Percentiles rank a stretch among this genome's conserved stretches.
Conservation (phyloP, 306 rosid species). For the Cucumis cinereus region DNA sequence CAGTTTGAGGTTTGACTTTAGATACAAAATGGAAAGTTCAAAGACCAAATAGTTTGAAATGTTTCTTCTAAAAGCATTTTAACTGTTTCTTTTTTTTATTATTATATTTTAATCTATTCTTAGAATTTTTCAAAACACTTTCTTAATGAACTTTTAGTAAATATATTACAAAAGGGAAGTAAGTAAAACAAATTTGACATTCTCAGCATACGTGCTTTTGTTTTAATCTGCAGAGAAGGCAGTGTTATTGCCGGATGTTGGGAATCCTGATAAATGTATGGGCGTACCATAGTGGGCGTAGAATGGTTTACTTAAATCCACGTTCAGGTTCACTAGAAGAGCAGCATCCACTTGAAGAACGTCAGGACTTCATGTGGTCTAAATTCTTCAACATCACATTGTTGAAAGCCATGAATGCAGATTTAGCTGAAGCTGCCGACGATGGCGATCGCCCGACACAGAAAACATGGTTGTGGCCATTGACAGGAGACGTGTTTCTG, state of each 20-base stretch:
- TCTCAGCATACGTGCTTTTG: background rate
- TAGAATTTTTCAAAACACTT: no score
- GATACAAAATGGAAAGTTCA: no score
- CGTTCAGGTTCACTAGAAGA: slow-evolving; percentile 53
- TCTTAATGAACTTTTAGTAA: no score
- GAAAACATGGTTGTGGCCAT: slow-evolving; percentile 79
- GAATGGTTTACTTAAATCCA: slow-evolving; percentile 70
- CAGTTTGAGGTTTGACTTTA: background rate
- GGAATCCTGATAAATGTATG: slow-evolving; percentile 84
- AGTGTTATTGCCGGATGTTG: slow-evolving; percentile 68
- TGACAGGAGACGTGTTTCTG: slow-evolving; percentile 87
- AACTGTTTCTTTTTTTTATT: no score
- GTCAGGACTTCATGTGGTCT: slow-evolving; percentile 66
- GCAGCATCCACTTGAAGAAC: slow-evolving; percentile 69
- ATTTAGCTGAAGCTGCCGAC: slow-evolving; percentile 84
- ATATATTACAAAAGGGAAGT: no score
- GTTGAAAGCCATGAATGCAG: slow-evolving; percentile 86
- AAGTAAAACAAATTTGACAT: background rate
- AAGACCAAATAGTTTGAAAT: no score
- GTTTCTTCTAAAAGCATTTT: no score
- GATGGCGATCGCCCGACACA: slow-evolving; percentile 61
- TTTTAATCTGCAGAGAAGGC: slow-evolving; percentile 39
- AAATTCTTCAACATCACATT: slow-evolving; percentile 48
- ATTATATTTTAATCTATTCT: no score
- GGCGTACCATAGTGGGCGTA: slow-evolving; percentile 93